These are phyloP conservation scores for Nemophila menziesii DNA, from an alignment of 257 asterid genomes.

Conservation along the genomic window DNA sequence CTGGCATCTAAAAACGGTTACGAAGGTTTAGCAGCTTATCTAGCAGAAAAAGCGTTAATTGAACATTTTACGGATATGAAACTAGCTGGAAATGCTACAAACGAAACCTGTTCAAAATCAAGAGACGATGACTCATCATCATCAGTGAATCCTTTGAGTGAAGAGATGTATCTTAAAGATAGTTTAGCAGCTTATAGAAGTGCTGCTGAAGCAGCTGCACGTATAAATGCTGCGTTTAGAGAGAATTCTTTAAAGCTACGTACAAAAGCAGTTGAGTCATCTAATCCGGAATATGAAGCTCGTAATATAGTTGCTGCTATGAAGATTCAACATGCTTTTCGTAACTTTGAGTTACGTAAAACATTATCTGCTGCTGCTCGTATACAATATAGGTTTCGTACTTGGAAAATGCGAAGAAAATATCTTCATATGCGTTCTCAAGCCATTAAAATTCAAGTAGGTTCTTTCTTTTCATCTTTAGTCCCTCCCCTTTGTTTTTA, in stretches of 20 bases:
- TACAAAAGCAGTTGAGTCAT: constrained; percentile 28
- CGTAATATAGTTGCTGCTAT: constrained; percentile 64
- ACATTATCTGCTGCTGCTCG: constrained; percentile 59
- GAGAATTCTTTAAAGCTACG: constrained; percentile 45
- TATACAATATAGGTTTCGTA: constrained; percentile 60
- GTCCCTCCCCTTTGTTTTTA: not conserved
- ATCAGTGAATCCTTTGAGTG: constrained; percentile 37
- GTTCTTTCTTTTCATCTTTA: constrained; percentile 5
- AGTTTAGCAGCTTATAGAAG: constrained; percentile 66
- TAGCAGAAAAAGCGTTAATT: constrained; percentile 71
- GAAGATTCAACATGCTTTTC: constrained; percentile 83
- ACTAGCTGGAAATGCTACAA: constrained; percentile 69
- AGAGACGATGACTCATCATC: constrained; percentile 20
- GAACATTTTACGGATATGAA: constrained; percentile 63
- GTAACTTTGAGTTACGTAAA: constrained; percentile 48
- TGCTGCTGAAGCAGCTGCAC: constrained; percentile 91
- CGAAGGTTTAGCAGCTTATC: constrained; percentile 80
- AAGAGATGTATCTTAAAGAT: constrained; percentile 50
- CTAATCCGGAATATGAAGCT: constrained; percentile 62
- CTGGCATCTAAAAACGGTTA: constrained; percentile 57
- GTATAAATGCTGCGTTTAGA: constrained; percentile 71
- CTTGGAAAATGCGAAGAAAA: constrained; percentile 64
- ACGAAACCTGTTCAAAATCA: constrained; percentile 29
- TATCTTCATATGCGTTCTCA: constrained; percentile 63
- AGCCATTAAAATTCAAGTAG: constrained; percentile 63